Base-by-base conservation (phyloP, 345 rosid species). In the Hibiscus tridactylites region DNA sequence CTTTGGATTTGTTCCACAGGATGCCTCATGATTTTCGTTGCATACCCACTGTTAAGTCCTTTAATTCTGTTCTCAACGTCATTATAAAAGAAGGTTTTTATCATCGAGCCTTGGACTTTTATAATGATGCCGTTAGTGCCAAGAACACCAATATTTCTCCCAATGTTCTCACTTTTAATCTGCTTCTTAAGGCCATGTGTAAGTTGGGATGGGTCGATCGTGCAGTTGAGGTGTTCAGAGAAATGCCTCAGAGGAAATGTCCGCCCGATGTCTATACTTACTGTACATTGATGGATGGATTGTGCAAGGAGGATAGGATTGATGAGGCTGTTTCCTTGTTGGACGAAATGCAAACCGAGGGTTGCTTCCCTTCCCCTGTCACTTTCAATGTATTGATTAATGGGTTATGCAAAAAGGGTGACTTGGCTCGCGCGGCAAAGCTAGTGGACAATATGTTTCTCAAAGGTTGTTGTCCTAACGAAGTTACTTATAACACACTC, bases 331-430 rank as follows among this genome's bases (percentile, higher is more conserved):
- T 92, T 78, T 84, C 82, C 11, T 62, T 95, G 65, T 79, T 95
- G 73, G 99, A 92, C 49, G 99, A 95, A 83, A 95, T 95, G 99
- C 97, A 95, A 79, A 77, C 83, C 52, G 97, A 95, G 72, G 97
- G 98, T 10, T 86, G 93, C 75, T 85, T 88, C 66, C 99, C 97
- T 2, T 85, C 60, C 54, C 58, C 86, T 0, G 84, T 83, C 70
- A 87, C 87, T 0, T 92, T 87, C 68, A 92, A 95, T 73, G 92
- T 89, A 49, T 81, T 95, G 87, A 85, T 92, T 12, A 83, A 88
- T 84, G 97, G 91, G 58, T 77, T 95, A 63, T 95, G 97, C 79
- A 92, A 84, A 83, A 88, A 85, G 78, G 96, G 99, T 35, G 84
- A 89, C 76, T 81, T 92, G 78, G 72, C 73, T 12, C 80, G 96